These are phyloP conservation scores for Phyllosticta paracitricarpa DNA, from an alignment of 2,329 filamentous ascomycete species.

Conservation along the genomic window DNA sequence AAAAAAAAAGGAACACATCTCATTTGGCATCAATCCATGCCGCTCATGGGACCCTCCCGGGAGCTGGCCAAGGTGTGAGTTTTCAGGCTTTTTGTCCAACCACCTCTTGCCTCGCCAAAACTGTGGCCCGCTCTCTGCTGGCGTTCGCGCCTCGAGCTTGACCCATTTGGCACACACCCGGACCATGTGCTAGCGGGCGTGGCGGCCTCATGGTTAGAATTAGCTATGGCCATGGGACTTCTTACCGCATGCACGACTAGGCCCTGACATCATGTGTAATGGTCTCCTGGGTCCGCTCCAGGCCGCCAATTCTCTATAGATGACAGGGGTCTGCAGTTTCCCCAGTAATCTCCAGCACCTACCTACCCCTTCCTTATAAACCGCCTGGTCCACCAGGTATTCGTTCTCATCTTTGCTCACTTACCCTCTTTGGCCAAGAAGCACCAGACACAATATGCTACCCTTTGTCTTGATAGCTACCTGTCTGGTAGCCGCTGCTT, in stretches of 20 bases:
- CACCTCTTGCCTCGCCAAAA: slow-evolving; percentile 5
- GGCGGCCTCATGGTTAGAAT: slow-evolving; percentile 3
- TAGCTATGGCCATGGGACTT: slow-evolving; percentile 10
- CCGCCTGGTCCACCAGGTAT: not conserved
- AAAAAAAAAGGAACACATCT: slow-evolving; percentile 1
- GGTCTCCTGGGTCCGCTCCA: slow-evolving; percentile 5
- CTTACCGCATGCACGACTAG: slow-evolving; percentile 5
- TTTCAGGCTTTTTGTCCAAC: not conserved
- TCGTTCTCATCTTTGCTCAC: not conserved
- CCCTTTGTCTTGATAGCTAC: slow-evolving; percentile 1
- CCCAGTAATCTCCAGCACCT: slow-evolving; percentile 4
- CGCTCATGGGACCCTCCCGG: slow-evolving; percentile 3
- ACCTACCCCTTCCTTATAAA: slow-evolving; percentile 5
- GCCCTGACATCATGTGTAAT: slow-evolving; percentile 11
- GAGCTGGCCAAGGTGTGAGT: not conserved
- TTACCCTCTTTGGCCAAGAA: slow-evolving; percentile 6
- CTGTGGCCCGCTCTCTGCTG: not conserved
- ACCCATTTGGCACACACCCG: not conserved
- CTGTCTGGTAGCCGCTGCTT: slow-evolving; percentile 4
- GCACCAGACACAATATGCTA: slow-evolving; percentile 5
- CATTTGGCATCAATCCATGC: slow-evolving; percentile 1
- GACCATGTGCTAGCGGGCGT: slow-evolving; percentile 7
- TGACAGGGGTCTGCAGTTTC: slow-evolving; percentile 3
- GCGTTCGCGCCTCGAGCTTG: slow-evolving; percentile 1
- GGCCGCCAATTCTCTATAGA: slow-evolving; percentile 5